Evolutionary conservation across 2,329 filamentous ascomycete genomes (phyloP).

Genomic region (Pseudogymnoascus sp.): DNA sequence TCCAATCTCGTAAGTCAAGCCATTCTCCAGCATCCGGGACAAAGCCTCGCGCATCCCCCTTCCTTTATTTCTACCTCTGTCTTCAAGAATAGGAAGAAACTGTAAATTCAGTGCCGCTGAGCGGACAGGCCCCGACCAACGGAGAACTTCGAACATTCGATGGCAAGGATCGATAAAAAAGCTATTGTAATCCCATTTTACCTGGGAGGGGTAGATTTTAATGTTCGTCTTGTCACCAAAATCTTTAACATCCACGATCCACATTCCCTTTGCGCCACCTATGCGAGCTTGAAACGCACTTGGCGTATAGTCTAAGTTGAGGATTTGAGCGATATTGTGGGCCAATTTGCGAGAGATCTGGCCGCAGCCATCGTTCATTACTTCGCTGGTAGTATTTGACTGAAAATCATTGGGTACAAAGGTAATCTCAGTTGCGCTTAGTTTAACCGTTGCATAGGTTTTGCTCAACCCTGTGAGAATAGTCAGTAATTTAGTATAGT

Average conservation of each 20-base stretch:
- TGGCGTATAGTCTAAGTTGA: conserved; percentile 49
- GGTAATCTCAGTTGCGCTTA: conserved; percentile 42
- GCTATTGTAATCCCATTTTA: conserved; percentile 54
- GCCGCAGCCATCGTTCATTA: conserved; percentile 63
- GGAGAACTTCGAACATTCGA: conserved; percentile 59
- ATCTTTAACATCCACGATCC: conserved; percentile 53
- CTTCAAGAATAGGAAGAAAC: conserved; percentile 60
- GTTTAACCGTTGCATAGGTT: conserved; percentile 39
- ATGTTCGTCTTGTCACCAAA: conserved; percentile 52
- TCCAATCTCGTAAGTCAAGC: conserved; percentile 46
- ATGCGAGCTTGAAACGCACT: conserved; percentile 64
- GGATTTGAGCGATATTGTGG: conserved; percentile 39
- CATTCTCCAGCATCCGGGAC: conserved; percentile 40
- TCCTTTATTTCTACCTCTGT: conserved; percentile 43
- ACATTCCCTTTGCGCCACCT: conserved; percentile 68
- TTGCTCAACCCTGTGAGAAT: conserved; percentile 22
- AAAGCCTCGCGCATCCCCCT: conserved; percentile 42
- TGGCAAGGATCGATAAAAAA: conserved; percentile 36
- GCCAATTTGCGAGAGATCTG: conserved; percentile 57
- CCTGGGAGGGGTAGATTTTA: conserved; percentile 57
- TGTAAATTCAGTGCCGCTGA: conserved; percentile 57
- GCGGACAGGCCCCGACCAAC: conserved; percentile 38
- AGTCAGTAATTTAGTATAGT: background rate
- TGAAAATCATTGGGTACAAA: conserved; percentile 32
- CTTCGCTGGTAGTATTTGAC: conserved; percentile 32